A percentile compares a stretch with the other conserved stretches of the same genome.
phyloP scores from a whole-genome alignment of 345 rosid species.

The Citrus hindsii region DNA sequence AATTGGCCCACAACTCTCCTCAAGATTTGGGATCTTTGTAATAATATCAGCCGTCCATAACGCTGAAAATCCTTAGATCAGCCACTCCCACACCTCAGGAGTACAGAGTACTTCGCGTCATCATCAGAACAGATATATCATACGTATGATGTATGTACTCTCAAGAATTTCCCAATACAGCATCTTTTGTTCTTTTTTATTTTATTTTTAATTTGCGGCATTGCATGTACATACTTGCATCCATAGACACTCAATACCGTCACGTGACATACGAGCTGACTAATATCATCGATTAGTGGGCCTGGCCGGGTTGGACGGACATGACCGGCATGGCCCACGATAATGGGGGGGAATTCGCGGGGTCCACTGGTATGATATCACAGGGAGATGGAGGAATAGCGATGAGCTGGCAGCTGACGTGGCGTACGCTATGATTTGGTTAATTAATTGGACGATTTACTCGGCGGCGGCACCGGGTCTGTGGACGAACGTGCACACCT shows the following conservation, averaged over 20 bases:
- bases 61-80: slow-evolving; percentile 9
- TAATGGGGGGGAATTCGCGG: background rate
- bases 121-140: background rate
- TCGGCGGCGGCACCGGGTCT: slow-evolving; percentile 18
- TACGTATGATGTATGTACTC: background rate
- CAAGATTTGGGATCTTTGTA: background rate
- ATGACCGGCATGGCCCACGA: slow-evolving; percentile 10
- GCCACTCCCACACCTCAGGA: background rate
- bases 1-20: background rate
- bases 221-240: background rate
- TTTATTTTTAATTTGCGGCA: background rate
- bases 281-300: background rate
- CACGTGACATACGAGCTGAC: slow-evolving; percentile 9
- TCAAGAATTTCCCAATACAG: background rate
- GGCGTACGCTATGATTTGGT: slow-evolving; percentile 5
- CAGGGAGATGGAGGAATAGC: too few species aligned
- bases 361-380: slow-evolving; percentile 4
- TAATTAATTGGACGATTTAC: slow-evolving; percentile 7
- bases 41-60: slow-evolving; percentile 10
- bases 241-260: background rate
- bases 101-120: background rate
- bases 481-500: background rate
- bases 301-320: background rate
- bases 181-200: background rate
- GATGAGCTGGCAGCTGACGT: slow-evolving; percentile 18